Conservation (phyloP, 2,329 filamentous ascomycete species). For the Xylariaceae sp. region DNA sequence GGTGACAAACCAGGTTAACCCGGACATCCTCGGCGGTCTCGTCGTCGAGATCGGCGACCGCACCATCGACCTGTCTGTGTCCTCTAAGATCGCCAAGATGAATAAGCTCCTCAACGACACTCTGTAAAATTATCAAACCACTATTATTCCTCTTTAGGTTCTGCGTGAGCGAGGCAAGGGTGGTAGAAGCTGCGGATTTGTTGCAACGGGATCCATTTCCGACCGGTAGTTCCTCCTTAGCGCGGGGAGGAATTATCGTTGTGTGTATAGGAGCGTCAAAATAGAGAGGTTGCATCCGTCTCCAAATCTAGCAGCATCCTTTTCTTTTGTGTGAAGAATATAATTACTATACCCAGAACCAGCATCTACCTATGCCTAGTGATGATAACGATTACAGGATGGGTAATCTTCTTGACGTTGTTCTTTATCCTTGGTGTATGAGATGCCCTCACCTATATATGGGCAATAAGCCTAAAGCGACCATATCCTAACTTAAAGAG, state of each 20-base stretch:
- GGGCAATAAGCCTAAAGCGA: too few relatives aligned
- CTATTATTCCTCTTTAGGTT: slow-evolving; percentile 36
- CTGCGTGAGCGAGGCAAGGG: slow-evolving; percentile 18
- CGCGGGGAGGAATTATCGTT: slow-evolving; percentile 30
- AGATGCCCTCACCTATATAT: too few relatives aligned
- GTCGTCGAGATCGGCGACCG: slow-evolving; percentile 97
- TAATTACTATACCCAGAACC: slow-evolving; percentile 23
- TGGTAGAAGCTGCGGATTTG: slow-evolving; percentile 31
- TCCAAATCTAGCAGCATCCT: slow-evolving; percentile 23
- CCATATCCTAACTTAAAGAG: too few relatives aligned
- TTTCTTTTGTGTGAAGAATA: slow-evolving; percentile 33
- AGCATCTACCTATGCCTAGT: background rate
- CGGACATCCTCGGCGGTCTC: slow-evolving; percentile 91
- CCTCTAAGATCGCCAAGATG: slow-evolving; percentile 93
- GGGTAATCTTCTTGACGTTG: background rate
- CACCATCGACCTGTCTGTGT: slow-evolving; percentile 97
- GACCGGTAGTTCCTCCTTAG: slow-evolving; percentile 24
- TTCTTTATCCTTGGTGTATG: too few relatives aligned
- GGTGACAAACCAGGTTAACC: slow-evolving; percentile 93
- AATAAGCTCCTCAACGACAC: slow-evolving; percentile 98
- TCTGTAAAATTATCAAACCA: slow-evolving; percentile 72
- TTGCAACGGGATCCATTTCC: slow-evolving; percentile 20
- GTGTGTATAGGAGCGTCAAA: slow-evolving; percentile 45
- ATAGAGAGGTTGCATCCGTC: slow-evolving; percentile 42
- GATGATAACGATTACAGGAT: background rate